Base-by-base conservation (phyloP, 371 early-diverging fungal species). In the Coemansia sp. region DNA sequence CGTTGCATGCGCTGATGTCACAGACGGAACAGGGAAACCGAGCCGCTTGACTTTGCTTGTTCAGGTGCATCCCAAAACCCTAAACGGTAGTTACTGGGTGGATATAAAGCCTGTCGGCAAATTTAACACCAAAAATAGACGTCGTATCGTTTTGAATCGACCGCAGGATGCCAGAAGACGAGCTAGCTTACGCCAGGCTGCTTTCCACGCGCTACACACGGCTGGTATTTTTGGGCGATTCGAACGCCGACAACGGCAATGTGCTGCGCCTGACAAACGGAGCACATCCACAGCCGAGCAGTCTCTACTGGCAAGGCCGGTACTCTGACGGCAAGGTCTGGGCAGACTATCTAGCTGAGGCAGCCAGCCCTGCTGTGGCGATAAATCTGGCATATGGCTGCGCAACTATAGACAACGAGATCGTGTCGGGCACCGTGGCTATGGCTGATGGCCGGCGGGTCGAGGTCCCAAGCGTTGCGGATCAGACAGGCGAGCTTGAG, bases 201-300 rank as follows among this genome's bases (percentile, higher is more conserved):
- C n/a, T n/a, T 42, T 50, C 33, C 12, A 34, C 36, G 18, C 36
- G 18, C 34, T 74, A 55, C 55, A 29, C 49, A 9, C 50, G 60
- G 29, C 59, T 74, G 37, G 44, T 74, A 16, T 65, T 74, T 42
- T 49, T 74, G 24, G 75, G 75, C 43, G 75, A 74, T 36, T 74
- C 75, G 12, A 74, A 71, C 18, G 52, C 62, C n/a, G 75, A 74
- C 48, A 74, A 48, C 12, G 75, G 75, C 6, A 74, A 74, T 14
- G 72, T 70, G 11, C 37, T 55, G 44, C 71, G 55, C 3, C 50
- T 74, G 57, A 74, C 75, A 7, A 8, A 18, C 5, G 34, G 54
- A 4, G 54, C 66, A 14, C 58, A 55, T 24, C 75, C 75, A 14
- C 3, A 2, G 32, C 72, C 75, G 18, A 33, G 31, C 11, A 24